Base-by-base conservation (phyloP, 768 basidiomycete species). In the Boletus coccyginus region DNA sequence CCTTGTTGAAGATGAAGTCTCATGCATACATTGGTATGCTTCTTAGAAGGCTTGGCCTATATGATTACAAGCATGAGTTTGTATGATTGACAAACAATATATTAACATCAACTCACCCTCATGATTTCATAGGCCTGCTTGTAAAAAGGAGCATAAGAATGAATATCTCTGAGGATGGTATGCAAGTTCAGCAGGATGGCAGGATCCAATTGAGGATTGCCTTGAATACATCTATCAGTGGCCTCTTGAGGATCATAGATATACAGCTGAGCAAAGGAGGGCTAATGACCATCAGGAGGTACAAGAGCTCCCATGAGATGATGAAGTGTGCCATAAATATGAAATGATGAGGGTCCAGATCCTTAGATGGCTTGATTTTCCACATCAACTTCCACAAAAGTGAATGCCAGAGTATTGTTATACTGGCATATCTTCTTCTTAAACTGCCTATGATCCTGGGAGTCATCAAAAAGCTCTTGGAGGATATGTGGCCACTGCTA, bases 261-360 rank as follows among this genome's bases (percentile, higher is more conserved):
- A 45, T 77, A 78, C 0, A 80, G 68, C 50, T 81, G 77, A 1
- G 75, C 70, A 67, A 74, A 80, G 0, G 50, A 33, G 0, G 77
- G 72, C 0, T 36, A 36, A 2, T 40, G 16, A 2, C 58, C 66
- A 14, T 47, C 42, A 0, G 50, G 10, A 24, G 76, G 70, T 0
- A 3, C 55, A 0, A 81, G 62, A 7, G 70, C 50, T 0, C 76
- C 77, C 13, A 71, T 65, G 0, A 50, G 46, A 60, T 81, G 77
- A 46, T 62, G 64, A 0, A 81, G 73, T 40, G 73, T 62, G 0
- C 74, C 75, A 61, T 62, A 67, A 7, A 80, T 70, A 0, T 58
- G 53, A 51, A 60, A 60, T 4, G 50, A 38, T 9, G 8, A 3
- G 3, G 52, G 49, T 1, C 55, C 47, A 36, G 78, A 71, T 38